Evolutionary conservation across 495 filamentous ascomycete species (phyloP).

Genomic region (Amniculicola lignicola): DNA sequence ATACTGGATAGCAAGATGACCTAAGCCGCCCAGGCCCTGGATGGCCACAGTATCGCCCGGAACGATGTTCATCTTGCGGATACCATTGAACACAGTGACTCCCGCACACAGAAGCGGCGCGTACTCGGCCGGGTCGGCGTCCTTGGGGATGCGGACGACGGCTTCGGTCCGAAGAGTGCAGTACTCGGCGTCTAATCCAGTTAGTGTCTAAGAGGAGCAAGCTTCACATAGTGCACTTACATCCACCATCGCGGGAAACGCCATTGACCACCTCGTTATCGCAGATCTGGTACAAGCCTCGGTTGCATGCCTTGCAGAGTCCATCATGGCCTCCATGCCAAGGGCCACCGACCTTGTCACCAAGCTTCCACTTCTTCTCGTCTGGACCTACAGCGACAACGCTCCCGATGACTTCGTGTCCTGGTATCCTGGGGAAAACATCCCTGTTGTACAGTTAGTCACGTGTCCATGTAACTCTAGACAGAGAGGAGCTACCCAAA

Average conservation of each 20-base stretch:
- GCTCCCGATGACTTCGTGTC: conserved; percentile 45
- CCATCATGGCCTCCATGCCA: conserved; percentile 51
- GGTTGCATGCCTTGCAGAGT: conserved; percentile 44
- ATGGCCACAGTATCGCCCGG: conserved; percentile 53
- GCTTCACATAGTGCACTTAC: conserved; percentile 30
- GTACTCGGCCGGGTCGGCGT: conserved; percentile 56
- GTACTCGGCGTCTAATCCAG: conserved; percentile 57
- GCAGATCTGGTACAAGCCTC: conserved; percentile 48
- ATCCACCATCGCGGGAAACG: conserved; percentile 45
- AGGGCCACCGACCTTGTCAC: conserved; percentile 42
- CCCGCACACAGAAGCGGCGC: conserved; percentile 71
- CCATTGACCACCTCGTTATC: conserved; percentile 44
- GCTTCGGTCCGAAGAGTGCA: conserved; percentile 60
- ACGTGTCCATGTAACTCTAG: neutral
- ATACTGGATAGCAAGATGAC: conserved; percentile 67
- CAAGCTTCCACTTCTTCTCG: conserved; percentile 45
- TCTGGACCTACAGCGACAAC: conserved; percentile 38
- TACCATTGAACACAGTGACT: conserved; percentile 68
- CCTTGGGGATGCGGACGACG: conserved; percentile 56
- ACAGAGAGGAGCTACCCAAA: conserved; percentile 27
- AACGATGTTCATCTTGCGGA: conserved; percentile 58
- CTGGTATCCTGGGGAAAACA: conserved; percentile 35
- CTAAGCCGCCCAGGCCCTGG: conserved; percentile 57
- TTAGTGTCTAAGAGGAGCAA: too few relatives aligned
- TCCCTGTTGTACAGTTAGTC: conserved; percentile 15